Conservation (phyloP, 495 filamentous ascomycete species). For the Penicillium paradoxum region DNA sequence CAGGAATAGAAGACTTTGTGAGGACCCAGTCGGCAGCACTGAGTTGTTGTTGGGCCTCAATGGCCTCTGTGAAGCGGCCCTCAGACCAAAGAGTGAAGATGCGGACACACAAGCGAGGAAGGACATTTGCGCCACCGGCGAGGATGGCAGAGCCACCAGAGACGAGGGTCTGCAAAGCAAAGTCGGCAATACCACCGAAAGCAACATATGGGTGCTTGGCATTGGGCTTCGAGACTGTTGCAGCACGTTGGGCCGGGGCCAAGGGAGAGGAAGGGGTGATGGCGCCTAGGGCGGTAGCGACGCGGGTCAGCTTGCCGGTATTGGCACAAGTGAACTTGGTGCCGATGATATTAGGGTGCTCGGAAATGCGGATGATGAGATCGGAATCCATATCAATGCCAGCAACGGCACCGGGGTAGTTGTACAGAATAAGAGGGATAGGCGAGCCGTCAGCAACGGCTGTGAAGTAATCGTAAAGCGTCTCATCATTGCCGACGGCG, state of each 20-base stretch:
- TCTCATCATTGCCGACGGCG: slow-evolving; percentile 67
- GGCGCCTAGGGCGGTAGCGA: slow-evolving; percentile 73
- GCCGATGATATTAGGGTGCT: slow-evolving; percentile 79
- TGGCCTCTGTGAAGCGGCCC: slow-evolving; percentile 69
- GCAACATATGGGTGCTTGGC: slow-evolving; percentile 68
- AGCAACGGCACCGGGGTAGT: slow-evolving; percentile 87
- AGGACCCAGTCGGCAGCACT: slow-evolving; percentile 79
- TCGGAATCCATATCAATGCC: slow-evolving; percentile 92
- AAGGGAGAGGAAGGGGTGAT: slow-evolving; percentile 51
- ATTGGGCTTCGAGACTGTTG: slow-evolving; percentile 32
- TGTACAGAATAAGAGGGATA: slow-evolving; percentile 79
- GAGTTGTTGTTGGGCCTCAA: slow-evolving; percentile 65
- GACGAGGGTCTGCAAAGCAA: slow-evolving; percentile 74
- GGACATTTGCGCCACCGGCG: slow-evolving; percentile 81
- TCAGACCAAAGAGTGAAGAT: slow-evolving; percentile 75
- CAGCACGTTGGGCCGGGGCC: slow-evolving; percentile 23
- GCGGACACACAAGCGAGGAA: slow-evolving; percentile 73
- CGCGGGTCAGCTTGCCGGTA: slow-evolving; percentile 82
- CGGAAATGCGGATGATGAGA: slow-evolving; percentile 72
- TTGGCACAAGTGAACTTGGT: slow-evolving; percentile 92
- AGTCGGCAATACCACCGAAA: slow-evolving; percentile 85
- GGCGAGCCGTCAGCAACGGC: slow-evolving; percentile 70
- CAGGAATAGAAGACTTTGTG: slow-evolving; percentile 79
- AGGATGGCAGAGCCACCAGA: slow-evolving; percentile 81
- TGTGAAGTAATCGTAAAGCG: slow-evolving; percentile 72